Base-by-base conservation (phyloP, 192 early-diverging fungal species). In the Physocladia obscura region DNA sequence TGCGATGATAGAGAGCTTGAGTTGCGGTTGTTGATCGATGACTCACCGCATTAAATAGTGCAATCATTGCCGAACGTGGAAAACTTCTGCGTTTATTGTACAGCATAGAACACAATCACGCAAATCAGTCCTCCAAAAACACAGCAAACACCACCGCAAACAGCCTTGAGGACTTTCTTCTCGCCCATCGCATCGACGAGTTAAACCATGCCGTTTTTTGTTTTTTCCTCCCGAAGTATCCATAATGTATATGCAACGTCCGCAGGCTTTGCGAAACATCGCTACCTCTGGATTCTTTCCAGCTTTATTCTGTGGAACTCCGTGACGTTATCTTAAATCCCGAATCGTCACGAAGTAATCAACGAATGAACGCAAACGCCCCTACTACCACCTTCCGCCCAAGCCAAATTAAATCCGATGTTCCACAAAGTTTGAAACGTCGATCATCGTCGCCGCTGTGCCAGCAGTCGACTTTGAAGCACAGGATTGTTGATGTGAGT, bases 161-260 rank as follows among this genome's bases (percentile, higher is more conserved):
- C 24, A 26, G 15, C 8, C 35, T 62, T 24, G 44, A 38, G 32
- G 4, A 17, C 62, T 65, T 65, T 36, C 8, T 65, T 6, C 62
- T 65, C 3, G 26, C 22, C 3, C 44, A 65, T 24, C 62, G 62
- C 49, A 65, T 65, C 49, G 31, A 65, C 13, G 49, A 40, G 62
- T 65, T 24, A 51, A 8, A 17, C n/a, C 4, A 21, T 11, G 37
- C 40, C 35, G 15, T 55, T 55, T 15, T 27, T 21, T 26, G 11
- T 55, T 11, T 55, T 15, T 55, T 55, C 52, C 24, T 22, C 52
- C 22, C 57, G 35, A 5, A 29, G 15, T 17, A 24, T 0, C 15
- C 30, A 58, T 29, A 26, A 11, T 17, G 29, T 34, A 58, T 19
- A 11, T 36, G 15, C 11, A 4, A 34, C 57, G 17, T 29, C 52